Base-by-base conservation (phyloP, 176 grass and related monocot species). In the Themeda triandra region DNA sequence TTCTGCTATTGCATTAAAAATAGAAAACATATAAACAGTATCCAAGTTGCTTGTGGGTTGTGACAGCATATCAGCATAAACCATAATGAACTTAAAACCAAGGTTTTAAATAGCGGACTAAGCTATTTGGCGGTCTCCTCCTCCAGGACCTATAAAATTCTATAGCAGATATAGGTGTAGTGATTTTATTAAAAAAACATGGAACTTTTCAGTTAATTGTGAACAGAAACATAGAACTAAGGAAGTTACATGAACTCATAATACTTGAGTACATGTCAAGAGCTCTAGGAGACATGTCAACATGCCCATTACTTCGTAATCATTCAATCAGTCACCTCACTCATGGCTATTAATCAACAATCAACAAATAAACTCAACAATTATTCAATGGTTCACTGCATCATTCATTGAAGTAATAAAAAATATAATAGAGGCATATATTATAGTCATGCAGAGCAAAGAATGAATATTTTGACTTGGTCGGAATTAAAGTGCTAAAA, bases 1-100 rank as follows among this genome's bases (percentile, higher is more conserved):
- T 35, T 81, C 70, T 76, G 69, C 76, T 69, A 64, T 75, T 48
- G n/a, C 18, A 76, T 41, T 85, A 69, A n/a, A 39, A 58, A 33
- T 29, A 31, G 58, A 48, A 30, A 58, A 44, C 27, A 14, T 80
- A 60, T 70, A 85, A 27, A 39, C 37, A 63, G 33, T 66, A 60
- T 48, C 56, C 24, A n/a, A 17, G 51, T 89, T 84, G 23, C 32
- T 84, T 79, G 76, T 84, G 78, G 30, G 25, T 59, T 60, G 41
- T 8, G 63, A 36, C 69, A 62, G 14, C 75, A 65, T 2, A 17
- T n/a, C 13, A 78, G 64, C 31, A 54, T 44, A 69, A 29, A 54
- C 13, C 32, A 21, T 63, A 66, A 31, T 65, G 39, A 58, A 58
- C 23, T 58, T 24, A 58, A 58, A 58, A 58, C 21, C 21, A 58